Conservation (phyloP, 768 basidiomycete species). For the Naganishia friedmannii region DNA sequence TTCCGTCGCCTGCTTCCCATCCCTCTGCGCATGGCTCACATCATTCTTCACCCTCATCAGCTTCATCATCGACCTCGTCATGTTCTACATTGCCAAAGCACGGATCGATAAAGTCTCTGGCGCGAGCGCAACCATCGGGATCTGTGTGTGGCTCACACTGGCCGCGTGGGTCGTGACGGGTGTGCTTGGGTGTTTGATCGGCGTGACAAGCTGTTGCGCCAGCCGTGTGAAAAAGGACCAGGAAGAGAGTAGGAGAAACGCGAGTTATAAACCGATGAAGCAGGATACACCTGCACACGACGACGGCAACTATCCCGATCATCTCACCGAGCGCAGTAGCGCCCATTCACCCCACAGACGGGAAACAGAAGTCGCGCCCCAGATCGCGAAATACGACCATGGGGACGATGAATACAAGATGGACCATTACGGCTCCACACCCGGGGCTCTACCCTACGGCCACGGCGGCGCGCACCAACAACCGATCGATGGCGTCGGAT, state of each 20-base stretch:
- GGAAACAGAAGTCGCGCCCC: neutral
- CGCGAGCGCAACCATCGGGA: conserved; percentile 77
- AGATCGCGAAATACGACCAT: neutral
- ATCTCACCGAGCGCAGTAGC: too few species aligned
- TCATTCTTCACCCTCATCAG: conserved; percentile 75
- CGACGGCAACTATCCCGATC: neutral
- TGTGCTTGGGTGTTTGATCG: conserved; percentile 85
- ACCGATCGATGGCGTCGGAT: conserved; percentile 15
- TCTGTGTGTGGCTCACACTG: conserved; percentile 47
- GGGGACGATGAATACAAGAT: conserved; percentile 9
- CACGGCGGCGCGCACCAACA: neutral
- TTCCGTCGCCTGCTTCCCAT: conserved; percentile 56
- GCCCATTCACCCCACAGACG: neutral
- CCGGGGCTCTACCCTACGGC: neutral
- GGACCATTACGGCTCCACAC: neutral
- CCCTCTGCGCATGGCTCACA: conserved; percentile 60
- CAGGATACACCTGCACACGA: neutral
- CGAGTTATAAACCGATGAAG: conserved; percentile 15
- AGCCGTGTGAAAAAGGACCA: conserved; percentile 36
- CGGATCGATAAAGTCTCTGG: conserved; percentile 72
- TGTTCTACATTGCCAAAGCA: conserved; percentile 84
- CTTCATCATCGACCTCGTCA: conserved; percentile 85
- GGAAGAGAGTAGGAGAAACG: conserved; percentile 10
- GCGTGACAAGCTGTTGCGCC: conserved; percentile 73
- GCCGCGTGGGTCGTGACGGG: conserved; percentile 45